Conservation (phyloP, 1,284 basidiomycete genomes). For the Cutaneotrichosporon dermatis region DNA sequence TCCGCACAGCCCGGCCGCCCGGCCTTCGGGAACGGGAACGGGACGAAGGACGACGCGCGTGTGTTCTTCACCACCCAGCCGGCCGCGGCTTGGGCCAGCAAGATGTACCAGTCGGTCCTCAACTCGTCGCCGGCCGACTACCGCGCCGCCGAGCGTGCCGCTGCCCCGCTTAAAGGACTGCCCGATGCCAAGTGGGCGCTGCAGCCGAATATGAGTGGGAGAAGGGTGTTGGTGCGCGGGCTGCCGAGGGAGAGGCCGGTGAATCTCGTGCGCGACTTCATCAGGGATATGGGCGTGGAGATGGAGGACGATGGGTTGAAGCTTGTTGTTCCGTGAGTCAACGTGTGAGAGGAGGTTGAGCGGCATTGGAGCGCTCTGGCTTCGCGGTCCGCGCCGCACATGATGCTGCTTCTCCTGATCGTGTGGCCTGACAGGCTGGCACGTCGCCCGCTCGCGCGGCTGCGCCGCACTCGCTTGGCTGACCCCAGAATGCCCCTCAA, state of each 20-base stretch:
- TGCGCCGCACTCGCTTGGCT: no score
- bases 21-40: neutral
- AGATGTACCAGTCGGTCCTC: neutral
- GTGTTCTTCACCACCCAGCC: neutral
- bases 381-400: neutral
- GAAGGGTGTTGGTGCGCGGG: slow-evolving; percentile 12
- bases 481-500: neutral
- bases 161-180: neutral
- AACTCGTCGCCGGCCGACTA: neutral
- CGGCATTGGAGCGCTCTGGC: no score
- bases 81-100: slow-evolving; percentile 6
- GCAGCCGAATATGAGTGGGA: slow-evolving; percentile 1
- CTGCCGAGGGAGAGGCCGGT: slow-evolving; percentile 7
- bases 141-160: neutral
- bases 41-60: neutral
- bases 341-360: no score
- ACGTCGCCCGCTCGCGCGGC: no score
- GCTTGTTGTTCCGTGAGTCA: neutral
- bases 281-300: slow-evolving; percentile 5
- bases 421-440: no score
- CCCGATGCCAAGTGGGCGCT: slow-evolving; percentile 11
- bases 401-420: no score
- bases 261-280: neutral
- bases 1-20: neutral
- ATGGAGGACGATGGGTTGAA: neutral